Percentiles rank a stretch among this genome's conserved stretches.
phyloP scores from a whole-genome alignment of 148 eudicot species.

The Bassia scoparia region DNA sequence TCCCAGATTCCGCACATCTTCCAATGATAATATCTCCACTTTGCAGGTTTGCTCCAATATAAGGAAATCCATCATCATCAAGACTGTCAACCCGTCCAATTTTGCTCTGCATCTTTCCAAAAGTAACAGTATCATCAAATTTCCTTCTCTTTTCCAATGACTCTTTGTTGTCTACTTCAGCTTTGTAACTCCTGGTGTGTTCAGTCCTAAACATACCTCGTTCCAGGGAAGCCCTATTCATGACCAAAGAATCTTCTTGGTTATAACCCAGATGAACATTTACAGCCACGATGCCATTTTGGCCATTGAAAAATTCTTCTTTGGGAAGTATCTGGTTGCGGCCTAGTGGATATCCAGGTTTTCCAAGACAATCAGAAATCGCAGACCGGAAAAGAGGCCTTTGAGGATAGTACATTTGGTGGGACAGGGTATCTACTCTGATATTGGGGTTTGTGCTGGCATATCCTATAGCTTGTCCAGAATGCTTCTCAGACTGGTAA shows the following conservation, averaged over 20 bases:
- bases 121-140: constrained; percentile 51
- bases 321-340: constrained; percentile 47
- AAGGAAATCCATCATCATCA: constrained; percentile 97
- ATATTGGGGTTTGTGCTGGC: constrained; percentile 72
- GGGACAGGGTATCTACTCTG: constrained; percentile 73
- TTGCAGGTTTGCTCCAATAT: constrained; percentile 75
- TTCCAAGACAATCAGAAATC: constrained; percentile 77
- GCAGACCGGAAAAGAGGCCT: constrained; percentile 71
- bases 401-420: constrained; percentile 84
- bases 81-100: constrained; percentile 79
- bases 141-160: constrained; percentile 45
- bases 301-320: constrained; percentile 81
- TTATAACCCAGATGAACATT: constrained; percentile 92
- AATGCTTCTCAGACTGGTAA: constrained; percentile 87
- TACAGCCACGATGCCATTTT: constrained; percentile 94
- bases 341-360: constrained; percentile 41
- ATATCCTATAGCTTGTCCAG: constrained; percentile 89
- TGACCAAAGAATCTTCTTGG: constrained; percentile 93
- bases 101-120: constrained; percentile 80
- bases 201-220: constrained; percentile 96
- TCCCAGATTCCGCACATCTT: constrained; percentile 66
- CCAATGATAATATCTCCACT: constrained; percentile 88
- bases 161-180: constrained; percentile 79
- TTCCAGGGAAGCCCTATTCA: constrained; percentile 91
- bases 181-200: constrained; percentile 81